phyloP scores from a whole-genome alignment of 768 basidiomycete genomes.

The Podaxis sp. region DNA sequence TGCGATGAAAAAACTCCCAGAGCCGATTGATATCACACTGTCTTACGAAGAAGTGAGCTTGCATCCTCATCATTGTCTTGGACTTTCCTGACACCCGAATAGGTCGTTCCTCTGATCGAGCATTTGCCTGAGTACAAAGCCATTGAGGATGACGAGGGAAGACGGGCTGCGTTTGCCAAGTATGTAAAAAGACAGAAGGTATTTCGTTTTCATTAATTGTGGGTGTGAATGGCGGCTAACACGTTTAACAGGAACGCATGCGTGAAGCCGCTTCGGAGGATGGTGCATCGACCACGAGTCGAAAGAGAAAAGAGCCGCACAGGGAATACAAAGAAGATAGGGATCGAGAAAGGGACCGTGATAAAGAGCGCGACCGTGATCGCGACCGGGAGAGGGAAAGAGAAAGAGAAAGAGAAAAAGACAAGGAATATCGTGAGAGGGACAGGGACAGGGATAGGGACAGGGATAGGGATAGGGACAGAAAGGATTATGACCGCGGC shows the following conservation, averaged over 20 bases:
- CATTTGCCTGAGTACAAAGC: conserved; percentile 84
- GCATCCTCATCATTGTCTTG: neutral
- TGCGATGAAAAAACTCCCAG: conserved; percentile 85
- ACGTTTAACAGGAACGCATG: conserved; percentile 59
- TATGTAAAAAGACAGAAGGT: conserved; percentile 91
- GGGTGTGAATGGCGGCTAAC: neutral
- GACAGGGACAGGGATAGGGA: conserved; percentile 31
- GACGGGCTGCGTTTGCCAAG: conserved; percentile 80
- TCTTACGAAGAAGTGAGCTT: conserved; percentile 75
- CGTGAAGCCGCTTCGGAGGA: conserved; percentile 78
- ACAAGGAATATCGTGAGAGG: conserved; percentile 26
- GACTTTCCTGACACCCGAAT: conserved; percentile 7
- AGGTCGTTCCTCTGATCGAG: conserved; percentile 76
- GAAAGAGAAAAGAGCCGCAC: conserved; percentile 73
- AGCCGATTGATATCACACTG: conserved; percentile 70
- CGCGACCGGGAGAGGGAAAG: conserved; percentile 31
- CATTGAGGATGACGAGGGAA: conserved; percentile 81
- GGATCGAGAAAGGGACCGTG: conserved; percentile 39
- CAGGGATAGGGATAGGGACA: conserved; percentile 30
- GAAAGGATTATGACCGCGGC: conserved; percentile 32
- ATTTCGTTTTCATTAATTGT: conserved; percentile 3
- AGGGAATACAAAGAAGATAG: conserved; percentile 45
- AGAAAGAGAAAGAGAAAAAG: conserved; percentile 32
- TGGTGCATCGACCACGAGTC: conserved; percentile 76
- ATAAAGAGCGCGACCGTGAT: conserved; percentile 36